Percentiles rank a stretch among this genome's conserved stretches.
Evolutionary conservation across 306 rosid genomes (phyloP).

Genomic region (Pueraria montana): DNA sequence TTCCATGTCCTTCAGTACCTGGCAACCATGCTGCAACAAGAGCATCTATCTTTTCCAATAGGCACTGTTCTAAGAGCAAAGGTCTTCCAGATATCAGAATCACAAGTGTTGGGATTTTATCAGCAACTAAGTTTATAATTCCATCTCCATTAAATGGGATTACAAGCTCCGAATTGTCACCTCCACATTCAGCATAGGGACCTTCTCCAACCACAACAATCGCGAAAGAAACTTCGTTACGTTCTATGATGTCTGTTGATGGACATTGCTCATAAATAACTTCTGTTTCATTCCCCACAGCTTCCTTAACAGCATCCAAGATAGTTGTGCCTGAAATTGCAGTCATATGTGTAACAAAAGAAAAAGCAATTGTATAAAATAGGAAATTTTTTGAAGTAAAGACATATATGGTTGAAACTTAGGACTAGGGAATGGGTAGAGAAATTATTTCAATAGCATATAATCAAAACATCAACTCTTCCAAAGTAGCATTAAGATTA

Average conservation of each 20-base stretch:
- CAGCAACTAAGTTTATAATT: conserved; percentile 62
- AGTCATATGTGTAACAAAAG: background rate
- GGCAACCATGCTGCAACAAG: conserved; percentile 91
- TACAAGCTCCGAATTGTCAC: conserved; percentile 68
- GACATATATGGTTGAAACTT: conserved; percentile 2
- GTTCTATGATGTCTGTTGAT: conserved; percentile 58
- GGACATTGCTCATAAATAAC: conserved; percentile 63
- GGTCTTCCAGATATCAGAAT: conserved; percentile 90
- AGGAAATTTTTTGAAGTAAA: background rate
- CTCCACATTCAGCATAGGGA: conserved; percentile 76
- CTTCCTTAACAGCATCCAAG: conserved; percentile 76
- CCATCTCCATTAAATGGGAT: conserved; percentile 69
- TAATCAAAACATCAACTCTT: background rate
- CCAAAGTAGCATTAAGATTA: background rate
- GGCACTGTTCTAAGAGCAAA: conserved; percentile 62
- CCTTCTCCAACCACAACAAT: conserved; percentile 79
- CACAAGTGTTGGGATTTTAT: conserved; percentile 77
- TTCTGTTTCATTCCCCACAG: conserved; percentile 66
- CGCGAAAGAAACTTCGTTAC: conserved; percentile 66
- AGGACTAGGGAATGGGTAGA: background rate
- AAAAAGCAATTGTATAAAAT: background rate
- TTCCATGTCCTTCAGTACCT: conserved; percentile 83
- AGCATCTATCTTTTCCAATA: conserved; percentile 72
- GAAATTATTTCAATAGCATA: background rate
- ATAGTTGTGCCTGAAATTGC: conserved; percentile 73